phyloP scores from a whole-genome alignment of 2,329 filamentous ascomycete species.

The Trichoderma oligosporum region DNA sequence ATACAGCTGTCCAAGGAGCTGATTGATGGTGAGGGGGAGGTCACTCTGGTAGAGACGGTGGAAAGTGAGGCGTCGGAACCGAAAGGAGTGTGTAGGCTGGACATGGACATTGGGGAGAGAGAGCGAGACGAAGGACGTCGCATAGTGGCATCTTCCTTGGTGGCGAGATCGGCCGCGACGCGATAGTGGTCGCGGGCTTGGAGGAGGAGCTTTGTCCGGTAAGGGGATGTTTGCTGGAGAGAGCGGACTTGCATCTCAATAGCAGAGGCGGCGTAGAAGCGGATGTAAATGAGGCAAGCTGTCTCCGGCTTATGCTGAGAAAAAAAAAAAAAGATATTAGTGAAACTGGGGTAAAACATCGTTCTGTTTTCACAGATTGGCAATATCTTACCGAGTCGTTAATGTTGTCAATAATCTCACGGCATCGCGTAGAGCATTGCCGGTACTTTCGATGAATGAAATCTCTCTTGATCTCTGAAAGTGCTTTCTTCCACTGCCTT shows the following conservation, averaged over 20 bases:
- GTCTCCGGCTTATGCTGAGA: slow-evolving; percentile 40
- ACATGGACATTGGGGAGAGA: slow-evolving; percentile 38
- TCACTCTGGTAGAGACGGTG: slow-evolving; percentile 41
- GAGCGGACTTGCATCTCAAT: slow-evolving; percentile 54
- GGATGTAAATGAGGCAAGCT: slow-evolving; percentile 54
- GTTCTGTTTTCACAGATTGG: rapidly evolving
- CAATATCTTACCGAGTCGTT: slow-evolving; percentile 42
- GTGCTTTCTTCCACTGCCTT: slow-evolving; percentile 49
- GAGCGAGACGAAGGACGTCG: slow-evolving; percentile 39
- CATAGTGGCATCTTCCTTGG: slow-evolving; percentile 42
- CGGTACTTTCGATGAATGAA: slow-evolving; percentile 50
- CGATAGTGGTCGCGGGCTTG: slow-evolving; percentile 52
- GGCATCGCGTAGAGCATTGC: slow-evolving; percentile 50
- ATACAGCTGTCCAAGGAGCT: slow-evolving; percentile 20
- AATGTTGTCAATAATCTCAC: slow-evolving; percentile 49
- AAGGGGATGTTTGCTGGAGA: slow-evolving; percentile 43
- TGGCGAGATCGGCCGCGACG: slow-evolving; percentile 46
- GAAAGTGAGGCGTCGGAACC: slow-evolving; percentile 45
- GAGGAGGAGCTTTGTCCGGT: slow-evolving; percentile 46
- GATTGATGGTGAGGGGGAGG: slow-evolving; percentile 46
- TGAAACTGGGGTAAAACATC: not conserved
- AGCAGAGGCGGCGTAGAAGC: slow-evolving; percentile 60
- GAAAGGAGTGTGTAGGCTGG: slow-evolving; percentile 45
- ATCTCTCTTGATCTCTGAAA: slow-evolving; percentile 52
- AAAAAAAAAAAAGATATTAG: not conserved